phyloP scores from a whole-genome alignment of 2,329 filamentous ascomycete species.

The Ceratocystis cacaofunesta region DNA sequence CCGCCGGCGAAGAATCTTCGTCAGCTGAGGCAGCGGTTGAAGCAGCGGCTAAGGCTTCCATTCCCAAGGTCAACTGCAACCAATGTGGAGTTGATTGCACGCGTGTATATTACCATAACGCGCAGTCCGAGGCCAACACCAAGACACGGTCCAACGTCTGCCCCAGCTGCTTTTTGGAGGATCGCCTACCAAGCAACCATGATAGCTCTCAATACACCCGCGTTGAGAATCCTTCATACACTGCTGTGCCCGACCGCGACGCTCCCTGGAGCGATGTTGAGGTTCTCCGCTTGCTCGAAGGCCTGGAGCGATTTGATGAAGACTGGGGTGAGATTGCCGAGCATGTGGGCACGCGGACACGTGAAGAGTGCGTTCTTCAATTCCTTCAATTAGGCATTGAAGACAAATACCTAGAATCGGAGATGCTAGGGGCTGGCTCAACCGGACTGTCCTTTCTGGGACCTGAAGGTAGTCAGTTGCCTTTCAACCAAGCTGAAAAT shows the following conservation, averaged over 20 bases:
- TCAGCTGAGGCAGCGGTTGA: conserved; percentile 49
- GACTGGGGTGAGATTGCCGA: conserved; percentile 90
- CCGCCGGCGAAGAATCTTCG: conserved; percentile 60
- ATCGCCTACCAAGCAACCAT: conserved; percentile 66
- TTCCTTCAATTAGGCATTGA: conserved; percentile 95
- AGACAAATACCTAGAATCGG: conserved; percentile 84
- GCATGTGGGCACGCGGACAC: conserved; percentile 77
- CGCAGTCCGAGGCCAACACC: conserved; percentile 41
- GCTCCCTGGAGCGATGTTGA: conserved; percentile 86
- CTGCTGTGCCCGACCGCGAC: conserved; percentile 64
- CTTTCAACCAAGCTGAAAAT: conserved; percentile 86
- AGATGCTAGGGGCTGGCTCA: conserved; percentile 37
- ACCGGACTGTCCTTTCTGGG: conserved; percentile 52
- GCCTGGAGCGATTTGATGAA: conserved; percentile 81
- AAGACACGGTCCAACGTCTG: conserved; percentile 77
- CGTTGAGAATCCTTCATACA: conserved; percentile 76
- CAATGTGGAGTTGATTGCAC: conserved; percentile 85
- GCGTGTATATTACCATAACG: conserved; percentile 44
- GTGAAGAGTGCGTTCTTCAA: conserved; percentile 92
- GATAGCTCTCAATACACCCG: conserved; percentile 70
- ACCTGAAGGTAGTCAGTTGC: conserved; percentile 62
- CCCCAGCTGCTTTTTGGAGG: conserved; percentile 77
- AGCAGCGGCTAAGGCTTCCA: conserved; percentile 48
- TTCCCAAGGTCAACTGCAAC: conserved; percentile 65
- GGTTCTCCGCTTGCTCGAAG: conserved; percentile 76